A percentile compares a stretch with the other conserved stretches of the same genome.
Evolutionary conservation across 805 yeast genomes (phyloP).

Genomic region (Komagataella ulmi): DNA sequence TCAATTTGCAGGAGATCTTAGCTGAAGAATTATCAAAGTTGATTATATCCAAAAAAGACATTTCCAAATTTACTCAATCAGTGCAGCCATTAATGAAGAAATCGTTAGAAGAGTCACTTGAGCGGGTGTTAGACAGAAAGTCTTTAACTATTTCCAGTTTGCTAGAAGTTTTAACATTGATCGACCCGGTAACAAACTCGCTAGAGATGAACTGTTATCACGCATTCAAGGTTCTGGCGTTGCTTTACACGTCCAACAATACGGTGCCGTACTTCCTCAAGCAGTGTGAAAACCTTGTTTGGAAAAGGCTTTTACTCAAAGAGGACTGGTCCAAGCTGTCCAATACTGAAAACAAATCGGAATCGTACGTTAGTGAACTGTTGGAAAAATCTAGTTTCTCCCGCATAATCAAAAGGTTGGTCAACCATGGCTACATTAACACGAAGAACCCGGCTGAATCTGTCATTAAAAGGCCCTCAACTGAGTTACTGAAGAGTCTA

Average conservation of each 20-base stretch:
- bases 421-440: constrained; percentile 2
- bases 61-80: constrained; percentile 9
- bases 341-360: constrained; percentile 11
- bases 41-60: constrained; percentile 10
- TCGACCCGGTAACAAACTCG: constrained; percentile 20
- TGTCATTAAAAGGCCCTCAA: constrained; percentile 3
- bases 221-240: constrained; percentile 39
- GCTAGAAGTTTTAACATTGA: constrained; percentile 33
- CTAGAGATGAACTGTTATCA: constrained; percentile 19
- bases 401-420: constrained; percentile 13
- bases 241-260: constrained; percentile 19
- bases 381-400: constrained; percentile 11
- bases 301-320: constrained; percentile 44
- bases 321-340: constrained; percentile 38
- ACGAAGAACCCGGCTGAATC: constrained; percentile 1
- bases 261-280: constrained; percentile 1
- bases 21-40: constrained; percentile 9
- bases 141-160: constrained; percentile 29
- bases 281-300: constrained; percentile 23
- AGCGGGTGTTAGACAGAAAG: constrained; percentile 21
- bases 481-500: not conserved
- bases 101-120: constrained; percentile 13
- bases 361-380: constrained; percentile 2
- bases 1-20: constrained; percentile 8
- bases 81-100: constrained; percentile 7